phyloP scores from a whole-genome alignment of 495 filamentous ascomycete species.

The Sordaria brevicollis region DNA sequence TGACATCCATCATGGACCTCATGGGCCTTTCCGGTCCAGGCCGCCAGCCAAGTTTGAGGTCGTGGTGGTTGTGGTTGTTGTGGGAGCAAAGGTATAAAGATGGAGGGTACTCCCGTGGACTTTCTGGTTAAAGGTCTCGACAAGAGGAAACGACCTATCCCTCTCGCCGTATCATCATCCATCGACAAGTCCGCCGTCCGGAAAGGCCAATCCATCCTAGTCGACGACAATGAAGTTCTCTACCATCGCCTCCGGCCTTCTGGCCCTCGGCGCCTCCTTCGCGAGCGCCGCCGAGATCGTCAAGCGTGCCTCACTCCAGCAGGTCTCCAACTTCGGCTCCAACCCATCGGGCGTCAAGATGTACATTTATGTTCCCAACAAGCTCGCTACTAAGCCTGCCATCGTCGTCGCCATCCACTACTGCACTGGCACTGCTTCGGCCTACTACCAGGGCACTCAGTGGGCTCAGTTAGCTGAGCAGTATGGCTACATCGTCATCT shows the following conservation, averaged over 20 bases:
- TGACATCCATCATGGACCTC: not conserved
- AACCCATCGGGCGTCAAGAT: conserved; percentile 28
- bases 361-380: conserved; percentile 32
- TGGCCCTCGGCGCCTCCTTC: conserved; percentile 12
- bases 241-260: conserved; percentile 15
- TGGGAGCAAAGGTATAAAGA: not conserved
- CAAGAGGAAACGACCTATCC: not conserved
- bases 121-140: not conserved
- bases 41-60: not conserved
- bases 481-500: conserved; percentile 49
- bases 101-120: not conserved
- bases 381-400: conserved; percentile 22
- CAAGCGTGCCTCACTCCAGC: conserved; percentile 25
- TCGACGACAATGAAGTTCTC: conserved; percentile 20
- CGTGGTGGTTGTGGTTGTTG: not conserved
- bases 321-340: conserved; percentile 26
- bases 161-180: not conserved
- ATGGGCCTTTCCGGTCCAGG: not conserved
- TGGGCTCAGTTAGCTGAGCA: conserved; percentile 39
- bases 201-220: not conserved
- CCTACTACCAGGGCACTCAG: conserved; percentile 37
- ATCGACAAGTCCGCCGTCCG: not conserved
- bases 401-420: conserved; percentile 46
- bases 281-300: conserved; percentile 5
- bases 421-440: conserved; percentile 41